Conservation (phyloP, 2,329 filamentous ascomycete species). For the Scleromitrula shiraiana region DNA sequence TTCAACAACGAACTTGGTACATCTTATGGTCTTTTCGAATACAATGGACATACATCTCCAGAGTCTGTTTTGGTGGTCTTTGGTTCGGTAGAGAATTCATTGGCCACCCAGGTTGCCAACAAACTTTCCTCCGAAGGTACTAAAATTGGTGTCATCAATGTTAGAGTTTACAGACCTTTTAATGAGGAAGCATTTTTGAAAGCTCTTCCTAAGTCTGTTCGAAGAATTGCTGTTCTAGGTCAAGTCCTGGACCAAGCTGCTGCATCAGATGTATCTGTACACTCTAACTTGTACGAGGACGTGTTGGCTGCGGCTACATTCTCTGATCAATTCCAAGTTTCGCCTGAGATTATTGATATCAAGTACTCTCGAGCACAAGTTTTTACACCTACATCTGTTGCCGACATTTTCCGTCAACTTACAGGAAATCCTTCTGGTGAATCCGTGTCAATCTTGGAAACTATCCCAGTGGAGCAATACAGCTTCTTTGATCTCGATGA, state of each 20-base stretch:
- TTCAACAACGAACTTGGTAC: slow-evolving; percentile 92
- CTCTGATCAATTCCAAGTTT: slow-evolving; percentile 54
- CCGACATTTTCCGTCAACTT: slow-evolving; percentile 42
- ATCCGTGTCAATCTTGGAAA: slow-evolving; percentile 40
- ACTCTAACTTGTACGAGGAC: slow-evolving; percentile 87
- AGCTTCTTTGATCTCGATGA: slow-evolving; percentile 88
- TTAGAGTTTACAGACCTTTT: slow-evolving; percentile 91
- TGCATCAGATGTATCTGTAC: slow-evolving; percentile 65
- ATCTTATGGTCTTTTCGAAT: slow-evolving; percentile 88
- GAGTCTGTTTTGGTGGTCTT: slow-evolving; percentile 86
- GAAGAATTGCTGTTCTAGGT: slow-evolving; percentile 76
- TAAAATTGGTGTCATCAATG: slow-evolving; percentile 81
- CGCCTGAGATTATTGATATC: slow-evolving; percentile 66
- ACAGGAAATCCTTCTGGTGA: slow-evolving; percentile 35
- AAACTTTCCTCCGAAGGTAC: slow-evolving; percentile 64
- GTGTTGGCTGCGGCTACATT: slow-evolving; percentile 81
- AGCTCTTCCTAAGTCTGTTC: slow-evolving; percentile 65
- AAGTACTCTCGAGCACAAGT: slow-evolving; percentile 72
- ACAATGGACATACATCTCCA: slow-evolving; percentile 72
- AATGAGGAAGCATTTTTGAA: slow-evolving; percentile 89
- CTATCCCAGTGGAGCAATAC: slow-evolving; percentile 65
- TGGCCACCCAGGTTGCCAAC: slow-evolving; percentile 72
- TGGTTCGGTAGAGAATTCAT: slow-evolving; percentile 81
- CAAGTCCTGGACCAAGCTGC: slow-evolving; percentile 71
- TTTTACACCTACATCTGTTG: slow-evolving; percentile 48